Conservation (phyloP, 495 filamentous ascomycete genomes). For the Barbatosphaeria neglecta region DNA sequence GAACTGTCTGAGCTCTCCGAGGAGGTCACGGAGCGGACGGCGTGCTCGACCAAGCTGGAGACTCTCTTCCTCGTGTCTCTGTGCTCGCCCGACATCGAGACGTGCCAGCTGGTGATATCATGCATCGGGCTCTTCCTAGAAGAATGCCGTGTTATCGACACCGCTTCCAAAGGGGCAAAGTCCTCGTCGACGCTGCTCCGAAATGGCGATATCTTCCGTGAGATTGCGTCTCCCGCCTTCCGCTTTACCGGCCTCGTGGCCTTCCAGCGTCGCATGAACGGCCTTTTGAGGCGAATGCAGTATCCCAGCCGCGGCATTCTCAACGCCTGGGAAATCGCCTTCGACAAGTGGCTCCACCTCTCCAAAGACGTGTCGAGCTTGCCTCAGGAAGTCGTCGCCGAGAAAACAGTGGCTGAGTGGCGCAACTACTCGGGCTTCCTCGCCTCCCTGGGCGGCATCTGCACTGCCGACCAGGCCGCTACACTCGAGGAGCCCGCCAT, state of each 20-base stretch:
- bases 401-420: slow-evolving; percentile 47
- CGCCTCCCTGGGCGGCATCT: slow-evolving; percentile 52
- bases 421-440: slow-evolving; percentile 56
- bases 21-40: slow-evolving; percentile 37
- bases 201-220: slow-evolving; percentile 47
- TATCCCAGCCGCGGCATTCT: slow-evolving; percentile 49
- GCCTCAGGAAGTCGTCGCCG: slow-evolving; percentile 34
- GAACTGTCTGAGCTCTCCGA: slow-evolving; percentile 34
- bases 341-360: slow-evolving; percentile 46
- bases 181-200: slow-evolving; percentile 41
- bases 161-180: slow-evolving; percentile 30
- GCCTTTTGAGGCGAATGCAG: slow-evolving; percentile 44
- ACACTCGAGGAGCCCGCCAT: slow-evolving; percentile 43
- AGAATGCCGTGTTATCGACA: slow-evolving; percentile 45
- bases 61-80: slow-evolving; percentile 48
- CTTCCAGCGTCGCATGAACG: slow-evolving; percentile 51
- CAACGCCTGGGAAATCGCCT: slow-evolving; percentile 52
- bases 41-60: slow-evolving; percentile 41
- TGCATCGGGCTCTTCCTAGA: slow-evolving; percentile 52
- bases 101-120: slow-evolving; percentile 48
- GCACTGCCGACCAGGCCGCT: slow-evolving; percentile 46
- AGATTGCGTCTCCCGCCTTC: slow-evolving; percentile 50
- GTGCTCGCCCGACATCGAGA: slow-evolving; percentile 51
- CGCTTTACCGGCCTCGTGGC: slow-evolving; percentile 53
- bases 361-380: slow-evolving; percentile 46